Percentiles rank a stretch among this genome's conserved stretches.
Conservation (phyloP, 1,139 yeast species). For the Hemisphaericaspora xylanilytica region DNA sequence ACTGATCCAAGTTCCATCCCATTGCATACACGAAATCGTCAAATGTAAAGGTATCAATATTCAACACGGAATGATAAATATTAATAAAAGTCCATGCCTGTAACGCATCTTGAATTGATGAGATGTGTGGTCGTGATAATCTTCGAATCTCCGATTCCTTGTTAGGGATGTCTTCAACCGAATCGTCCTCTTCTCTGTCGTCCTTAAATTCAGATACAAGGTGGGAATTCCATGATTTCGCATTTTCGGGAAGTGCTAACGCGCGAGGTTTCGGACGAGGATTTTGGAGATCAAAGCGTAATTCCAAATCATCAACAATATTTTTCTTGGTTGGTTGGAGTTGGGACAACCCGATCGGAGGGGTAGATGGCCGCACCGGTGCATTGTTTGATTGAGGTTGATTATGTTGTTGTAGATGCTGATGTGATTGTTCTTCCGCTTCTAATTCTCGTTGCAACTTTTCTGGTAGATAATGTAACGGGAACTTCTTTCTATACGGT, state of each 20-base stretch:
- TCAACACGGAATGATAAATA: constrained; percentile 61
- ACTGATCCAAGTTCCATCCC: constrained; percentile 50
- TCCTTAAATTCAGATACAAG: constrained; percentile 26
- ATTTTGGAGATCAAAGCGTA: constrained; percentile 43
- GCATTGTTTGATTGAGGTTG: background rate
- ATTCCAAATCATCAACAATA: constrained; percentile 36
- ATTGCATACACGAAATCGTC: constrained; percentile 73
- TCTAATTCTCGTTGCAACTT: constrained; percentile 19
- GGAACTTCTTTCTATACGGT: constrained; percentile 27
- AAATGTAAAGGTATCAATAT: constrained; percentile 71
- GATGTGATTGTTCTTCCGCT: constrained; percentile 13
- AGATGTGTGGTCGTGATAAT: constrained; percentile 14
- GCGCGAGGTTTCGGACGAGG: constrained; percentile 30
- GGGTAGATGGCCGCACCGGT: background rate
- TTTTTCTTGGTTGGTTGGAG: constrained; percentile 42
- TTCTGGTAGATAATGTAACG: constrained; percentile 39
- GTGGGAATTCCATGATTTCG: constrained; percentile 23
- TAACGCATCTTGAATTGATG: constrained; percentile 43
- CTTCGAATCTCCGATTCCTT: constrained; percentile 15
- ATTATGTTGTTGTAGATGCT: background rate
- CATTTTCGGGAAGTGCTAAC: constrained; percentile 32
- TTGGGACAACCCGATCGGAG: constrained; percentile 16
- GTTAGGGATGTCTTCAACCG: constrained; percentile 8
- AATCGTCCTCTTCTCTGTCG: constrained; percentile 18
- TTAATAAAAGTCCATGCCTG: constrained; percentile 77